Base-by-base conservation (phyloP, 192 early-diverging fungal genomes). In the Coemansia sp. region DNA sequence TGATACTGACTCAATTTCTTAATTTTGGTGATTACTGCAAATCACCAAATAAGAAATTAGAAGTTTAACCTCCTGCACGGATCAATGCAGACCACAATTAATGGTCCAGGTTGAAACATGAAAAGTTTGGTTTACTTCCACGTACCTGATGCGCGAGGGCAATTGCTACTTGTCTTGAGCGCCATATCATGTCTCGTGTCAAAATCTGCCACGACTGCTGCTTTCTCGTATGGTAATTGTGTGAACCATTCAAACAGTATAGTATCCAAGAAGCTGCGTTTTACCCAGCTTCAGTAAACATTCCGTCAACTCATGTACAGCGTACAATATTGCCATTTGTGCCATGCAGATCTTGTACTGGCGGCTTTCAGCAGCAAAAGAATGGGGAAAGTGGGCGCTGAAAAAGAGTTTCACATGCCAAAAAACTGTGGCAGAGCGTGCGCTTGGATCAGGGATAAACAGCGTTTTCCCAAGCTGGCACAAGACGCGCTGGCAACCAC, bases 341-440 rank as follows among this genome's bases (percentile, higher is more conserved):
- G 25, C 53, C 25, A 55, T n/a, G 25, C 29, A 32, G 14, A 32
- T 32, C 29, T 12, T 6, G 10, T n/a, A 29, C 10, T 22, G 27
- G n/a, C 24, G 11, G 10, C 6, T 25, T 55, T 55, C 29, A 25
- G 5, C 6, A 7, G 41, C 41, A n/a, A 45, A n/a, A n/a, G 15
- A 15, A 15, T 45, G 41, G 24, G 29, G 15, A 17, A n/a, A 11
- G 53, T 29, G 24, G 53, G 11, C 14, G 53, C 25, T 55, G 25
- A 55, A 55, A 55, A 15, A 55, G 53, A 55, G 23, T 55, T 55
- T 55, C 53, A 55, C 53, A 55, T 55, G 53, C 23, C 4, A 53
- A 55, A 11, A n/a, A 53, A 23, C 8, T 4, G 9, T 25, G 19
- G 21, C 23, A 19, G 50, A 23, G 50, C 23, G 50, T 52, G 50